Percentiles rank a stretch among this genome's conserved stretches.
phyloP scores from a whole-genome alignment of 257 asterid genomes.

The Voacanga thouarsii region DNA sequence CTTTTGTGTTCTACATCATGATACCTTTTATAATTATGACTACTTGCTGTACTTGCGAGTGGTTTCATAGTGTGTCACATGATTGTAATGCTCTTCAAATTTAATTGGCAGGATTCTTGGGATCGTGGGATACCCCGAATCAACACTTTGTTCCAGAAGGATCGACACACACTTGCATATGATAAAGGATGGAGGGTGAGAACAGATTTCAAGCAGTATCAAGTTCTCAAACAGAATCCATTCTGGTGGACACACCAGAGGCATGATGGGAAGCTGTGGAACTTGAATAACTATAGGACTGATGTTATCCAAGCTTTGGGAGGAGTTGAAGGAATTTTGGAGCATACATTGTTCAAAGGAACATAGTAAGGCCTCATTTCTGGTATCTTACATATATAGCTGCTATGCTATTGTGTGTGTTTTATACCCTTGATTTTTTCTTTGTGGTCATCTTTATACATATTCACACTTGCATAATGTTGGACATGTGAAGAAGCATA shows the following conservation, averaged over 20 bases:
- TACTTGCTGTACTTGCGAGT: background rate
- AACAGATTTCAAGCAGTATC: slow-evolving; percentile 97
- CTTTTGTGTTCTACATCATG: too few relatives aligned
- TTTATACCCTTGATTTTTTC: background rate
- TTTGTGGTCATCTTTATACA: too few relatives aligned
- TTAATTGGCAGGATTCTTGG: slow-evolving; percentile 83
- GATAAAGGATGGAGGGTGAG: slow-evolving; percentile 99
- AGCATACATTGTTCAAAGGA: slow-evolving; percentile 95
- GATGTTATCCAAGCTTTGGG: slow-evolving; percentile 99
- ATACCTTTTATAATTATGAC: background rate
- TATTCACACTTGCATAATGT: too few relatives aligned
- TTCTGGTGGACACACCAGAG: slow-evolving; percentile 99
- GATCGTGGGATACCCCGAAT: slow-evolving; percentile 99
- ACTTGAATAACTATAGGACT: slow-evolving; percentile 95
- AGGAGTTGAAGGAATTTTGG: slow-evolving; percentile 99
- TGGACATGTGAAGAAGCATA: too few relatives aligned
- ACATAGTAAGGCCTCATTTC: slow-evolving; percentile 70
- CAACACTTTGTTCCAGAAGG: slow-evolving; percentile 97
- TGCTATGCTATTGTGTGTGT: background rate
- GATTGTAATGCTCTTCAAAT: background rate
- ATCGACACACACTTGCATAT: slow-evolving; percentile 97
- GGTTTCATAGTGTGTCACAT: background rate
- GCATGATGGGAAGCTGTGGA: slow-evolving; percentile 97
- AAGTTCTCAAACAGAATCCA: slow-evolving; percentile 97
- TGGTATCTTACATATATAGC: background rate